Evolutionary conservation across 345 rosid genomes (phyloP), one percentile per base, ranked within the genome.

Genomic region (Punica granatum): DNA sequence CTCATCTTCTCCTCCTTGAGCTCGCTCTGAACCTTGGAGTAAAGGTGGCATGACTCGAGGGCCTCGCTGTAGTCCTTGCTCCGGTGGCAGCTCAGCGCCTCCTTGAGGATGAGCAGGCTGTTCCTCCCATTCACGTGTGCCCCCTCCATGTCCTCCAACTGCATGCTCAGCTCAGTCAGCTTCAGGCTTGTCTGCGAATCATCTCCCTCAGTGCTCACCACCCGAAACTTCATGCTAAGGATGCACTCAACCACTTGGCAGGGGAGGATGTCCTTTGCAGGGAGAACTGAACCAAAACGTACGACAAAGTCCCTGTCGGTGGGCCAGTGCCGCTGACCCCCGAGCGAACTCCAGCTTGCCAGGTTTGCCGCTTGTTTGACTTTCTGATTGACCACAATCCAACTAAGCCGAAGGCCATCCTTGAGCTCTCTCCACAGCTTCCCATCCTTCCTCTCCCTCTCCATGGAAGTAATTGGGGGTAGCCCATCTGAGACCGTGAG

Each of bases 261-360:
- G 28, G 87, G 89, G 64, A 82, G 81, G 67, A 85, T 79, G 63
- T 82, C 88, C 72, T 74, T 86, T 2, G 94, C 94, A n/a, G 94
- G 83, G 67, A 88, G 89, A 64, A 88, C 80, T 7, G 94, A 86
- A 43, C 94, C 94, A 63, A 86, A 88, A 34, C 89, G 82, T 31
- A 86, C 77, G n/a, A 88, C 81, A 39, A 88, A 88, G 75, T 88
- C 94, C 77, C 80, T 86, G 73, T 86, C 90, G 1, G 94, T 88
- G 0, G 94, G 94, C 90, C 90, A 88, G 71, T 86, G 94, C 74
- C 94, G 83, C 65, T 88, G 94, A 58, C 94, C 94, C 7, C 89
- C 86, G 28, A 88, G 90, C 51, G 94, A 84, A 53, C 87, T 82
- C 94, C 90, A 88, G 81, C 94, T 88, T 5, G 90, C 78, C 39